Conservation (phyloP, 371 early-diverging fungal species). For the Actinomortierella ambigua region DNA sequence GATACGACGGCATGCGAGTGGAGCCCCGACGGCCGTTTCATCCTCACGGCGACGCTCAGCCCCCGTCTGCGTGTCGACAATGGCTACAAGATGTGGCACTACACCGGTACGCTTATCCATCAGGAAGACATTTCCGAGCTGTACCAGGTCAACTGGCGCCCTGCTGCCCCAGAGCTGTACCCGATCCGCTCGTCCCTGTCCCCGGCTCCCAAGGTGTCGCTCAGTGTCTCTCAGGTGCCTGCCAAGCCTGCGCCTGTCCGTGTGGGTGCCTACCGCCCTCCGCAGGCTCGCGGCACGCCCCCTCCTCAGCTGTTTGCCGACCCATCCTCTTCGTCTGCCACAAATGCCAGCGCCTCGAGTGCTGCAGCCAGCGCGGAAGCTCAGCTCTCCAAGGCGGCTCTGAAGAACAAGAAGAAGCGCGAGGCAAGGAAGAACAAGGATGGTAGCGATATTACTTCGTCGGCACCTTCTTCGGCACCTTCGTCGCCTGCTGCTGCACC, state of each 20-base stretch:
- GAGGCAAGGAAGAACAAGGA: slow-evolving; percentile 53
- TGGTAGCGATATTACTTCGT: slow-evolving; percentile 8
- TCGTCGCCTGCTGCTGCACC: slow-evolving; percentile 26
- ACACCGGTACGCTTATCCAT: slow-evolving; percentile 86
- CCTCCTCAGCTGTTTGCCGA: slow-evolving; percentile 54
- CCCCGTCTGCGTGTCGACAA: slow-evolving; percentile 97
- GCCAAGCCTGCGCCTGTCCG: slow-evolving; percentile 49
- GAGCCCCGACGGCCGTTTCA: slow-evolving; percentile 90
- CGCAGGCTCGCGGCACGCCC: slow-evolving; percentile 70
- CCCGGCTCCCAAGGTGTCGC: slow-evolving; percentile 60
- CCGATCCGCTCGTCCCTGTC: slow-evolving; percentile 73
- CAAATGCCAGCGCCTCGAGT: slow-evolving; percentile 3
- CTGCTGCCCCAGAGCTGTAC: slow-evolving; percentile 64
- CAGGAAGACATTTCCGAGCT: slow-evolving; percentile 80
- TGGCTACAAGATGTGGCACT: slow-evolving; percentile 95
- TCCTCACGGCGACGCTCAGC: slow-evolving; percentile 92
- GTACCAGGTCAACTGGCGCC: slow-evolving; percentile 84
- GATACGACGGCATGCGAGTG: slow-evolving; percentile 89
- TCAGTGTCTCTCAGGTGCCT: slow-evolving; percentile 47
- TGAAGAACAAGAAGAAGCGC: slow-evolving; percentile 68
- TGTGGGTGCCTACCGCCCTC: slow-evolving; percentile 80
- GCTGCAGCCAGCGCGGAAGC: slow-evolving; percentile 18
- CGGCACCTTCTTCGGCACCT: slow-evolving; percentile 24
- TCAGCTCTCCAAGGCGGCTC: slow-evolving; percentile 49
- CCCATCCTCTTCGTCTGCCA: slow-evolving; percentile 12